Conservation (phyloP, 2,329 filamentous ascomycete genomes). For the Hymenoscyphus repandus region DNA sequence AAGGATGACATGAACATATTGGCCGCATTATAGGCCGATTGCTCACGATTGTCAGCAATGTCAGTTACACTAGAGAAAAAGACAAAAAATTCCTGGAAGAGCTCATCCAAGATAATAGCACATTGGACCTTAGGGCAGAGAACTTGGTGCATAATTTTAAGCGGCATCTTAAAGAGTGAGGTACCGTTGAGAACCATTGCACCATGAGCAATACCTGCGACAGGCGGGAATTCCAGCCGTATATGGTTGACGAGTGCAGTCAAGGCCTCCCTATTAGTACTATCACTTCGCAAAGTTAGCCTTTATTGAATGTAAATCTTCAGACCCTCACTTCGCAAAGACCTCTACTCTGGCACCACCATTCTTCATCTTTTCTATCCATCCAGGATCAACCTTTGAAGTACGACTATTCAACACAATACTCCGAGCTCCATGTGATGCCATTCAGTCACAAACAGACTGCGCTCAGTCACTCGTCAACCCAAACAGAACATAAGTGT, state of each 20-base stretch:
- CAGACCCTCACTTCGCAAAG: neutral
- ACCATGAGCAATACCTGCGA: constrained; percentile 39
- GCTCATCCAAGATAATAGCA: constrained; percentile 28
- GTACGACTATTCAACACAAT: constrained; percentile 37
- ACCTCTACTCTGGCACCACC: neutral
- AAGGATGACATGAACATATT: constrained; percentile 43
- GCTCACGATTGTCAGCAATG: constrained; percentile 31
- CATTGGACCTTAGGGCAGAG: constrained; percentile 35
- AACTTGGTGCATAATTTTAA: constrained; percentile 23
- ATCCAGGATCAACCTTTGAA: constrained; percentile 30
- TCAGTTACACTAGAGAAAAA: constrained; percentile 33
- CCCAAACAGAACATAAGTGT: constrained; percentile 31
- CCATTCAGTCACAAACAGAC: constrained; percentile 37
- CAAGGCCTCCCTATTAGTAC: neutral
- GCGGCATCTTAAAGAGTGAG: constrained; percentile 28
- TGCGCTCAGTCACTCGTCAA: constrained; percentile 28
- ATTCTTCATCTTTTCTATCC: constrained; percentile 14
- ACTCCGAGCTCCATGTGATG: constrained; percentile 32
- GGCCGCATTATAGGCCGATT: constrained; percentile 34
- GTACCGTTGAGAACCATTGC: constrained; percentile 40
- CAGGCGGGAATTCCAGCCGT: constrained; percentile 39
- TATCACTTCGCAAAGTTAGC: constrained; percentile 5
- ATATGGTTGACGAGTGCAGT: constrained; percentile 51
- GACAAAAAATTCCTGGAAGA: constrained; percentile 37
- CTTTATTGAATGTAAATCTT: neutral